Conservation (phyloP, 2,329 filamentous ascomycete species). For the Verticillium isaacii region DNA sequence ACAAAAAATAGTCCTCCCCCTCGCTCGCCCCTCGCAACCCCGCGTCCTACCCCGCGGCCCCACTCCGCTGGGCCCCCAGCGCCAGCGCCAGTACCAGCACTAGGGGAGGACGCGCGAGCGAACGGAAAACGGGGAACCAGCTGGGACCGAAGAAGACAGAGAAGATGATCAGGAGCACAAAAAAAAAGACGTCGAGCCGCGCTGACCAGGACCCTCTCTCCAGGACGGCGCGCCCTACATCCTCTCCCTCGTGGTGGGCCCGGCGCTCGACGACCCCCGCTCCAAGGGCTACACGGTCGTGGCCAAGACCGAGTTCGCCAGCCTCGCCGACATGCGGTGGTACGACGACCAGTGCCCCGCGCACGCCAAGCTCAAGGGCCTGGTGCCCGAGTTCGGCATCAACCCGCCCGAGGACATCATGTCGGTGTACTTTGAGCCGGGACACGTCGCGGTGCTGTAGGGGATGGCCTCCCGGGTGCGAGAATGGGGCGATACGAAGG, state of each 20-base stretch:
- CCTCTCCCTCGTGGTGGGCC: conserved; percentile 47
- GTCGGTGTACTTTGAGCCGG: conserved; percentile 4
- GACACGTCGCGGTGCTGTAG: neutral
- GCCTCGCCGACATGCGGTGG: conserved; percentile 63
- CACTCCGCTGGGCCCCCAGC: neutral
- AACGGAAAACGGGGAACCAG: too few relatives aligned
- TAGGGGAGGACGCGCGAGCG: too few relatives aligned
- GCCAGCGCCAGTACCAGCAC: too few relatives aligned
- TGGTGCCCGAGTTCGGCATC: conserved; percentile 16
- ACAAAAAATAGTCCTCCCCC: too few relatives aligned
- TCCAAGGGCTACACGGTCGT: conserved; percentile 62
- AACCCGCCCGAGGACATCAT: conserved; percentile 2
- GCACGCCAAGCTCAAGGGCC: conserved; percentile 35
- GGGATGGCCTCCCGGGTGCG: too few relatives aligned
- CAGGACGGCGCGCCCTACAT: conserved; percentile 72
- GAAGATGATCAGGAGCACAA: neutral
- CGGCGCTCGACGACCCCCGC: conserved; percentile 51
- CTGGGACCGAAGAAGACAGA: neutral
- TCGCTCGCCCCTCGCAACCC: neutral
- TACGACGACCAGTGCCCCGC: conserved; percentile 55
- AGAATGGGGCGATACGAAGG: too few relatives aligned
- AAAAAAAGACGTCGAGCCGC: too few relatives aligned
- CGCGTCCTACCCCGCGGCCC: neutral
- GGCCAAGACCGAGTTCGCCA: conserved; percentile 59
- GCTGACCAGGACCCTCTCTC: neutral